A percentile compares a stretch with the other conserved stretches of the same genome.
These are phyloP conservation scores for Quercus robur DNA, from an alignment of 306 rosid species.

Conservation along the genomic window DNA sequence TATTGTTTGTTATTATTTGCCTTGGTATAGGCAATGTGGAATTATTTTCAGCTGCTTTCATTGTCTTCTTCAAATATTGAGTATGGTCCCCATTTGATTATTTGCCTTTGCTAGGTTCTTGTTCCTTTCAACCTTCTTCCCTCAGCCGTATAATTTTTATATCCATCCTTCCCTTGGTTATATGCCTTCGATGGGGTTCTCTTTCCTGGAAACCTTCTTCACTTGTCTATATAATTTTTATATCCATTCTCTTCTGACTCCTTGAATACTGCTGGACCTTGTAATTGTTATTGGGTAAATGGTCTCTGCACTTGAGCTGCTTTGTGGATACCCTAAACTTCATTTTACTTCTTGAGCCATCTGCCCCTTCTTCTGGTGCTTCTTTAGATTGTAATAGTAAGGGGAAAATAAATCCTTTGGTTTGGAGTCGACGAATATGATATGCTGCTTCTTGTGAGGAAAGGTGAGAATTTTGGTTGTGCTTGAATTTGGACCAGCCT, in stretches of 20 bases:
- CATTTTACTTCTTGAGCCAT: conserved; percentile 12
- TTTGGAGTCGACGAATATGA: conserved; percentile 5
- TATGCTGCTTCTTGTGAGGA: conserved; percentile 3
- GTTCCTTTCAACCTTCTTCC: neutral
- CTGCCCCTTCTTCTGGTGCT: conserved; percentile 14
- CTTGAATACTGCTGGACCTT: conserved; percentile 2
- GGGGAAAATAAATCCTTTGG: neutral
- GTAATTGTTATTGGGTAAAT: conserved; percentile 11
- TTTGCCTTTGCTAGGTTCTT: neutral
- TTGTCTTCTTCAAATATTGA: neutral
- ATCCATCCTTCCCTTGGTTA: neutral
- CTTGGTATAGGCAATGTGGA: neutral
- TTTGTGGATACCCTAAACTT: conserved; percentile 15
- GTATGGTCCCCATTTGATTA: neutral
- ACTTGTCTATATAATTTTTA: neutral
- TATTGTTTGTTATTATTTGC: neutral
- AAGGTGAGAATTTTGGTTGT: conserved; percentile 37
- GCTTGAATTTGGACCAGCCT: conserved; percentile 30
- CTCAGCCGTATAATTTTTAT: neutral
- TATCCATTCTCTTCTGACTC: neutral
- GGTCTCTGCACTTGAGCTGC: conserved; percentile 14
- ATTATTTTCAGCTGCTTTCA: neutral
- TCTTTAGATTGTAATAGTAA: neutral
- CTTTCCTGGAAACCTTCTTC: neutral
- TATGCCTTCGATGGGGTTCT: neutral